Evolutionary conservation across 2,329 filamentous ascomycete species (phyloP), one percentile per base, ranked within the genome.

Genomic region (Colletotrichum filicis): DNA sequence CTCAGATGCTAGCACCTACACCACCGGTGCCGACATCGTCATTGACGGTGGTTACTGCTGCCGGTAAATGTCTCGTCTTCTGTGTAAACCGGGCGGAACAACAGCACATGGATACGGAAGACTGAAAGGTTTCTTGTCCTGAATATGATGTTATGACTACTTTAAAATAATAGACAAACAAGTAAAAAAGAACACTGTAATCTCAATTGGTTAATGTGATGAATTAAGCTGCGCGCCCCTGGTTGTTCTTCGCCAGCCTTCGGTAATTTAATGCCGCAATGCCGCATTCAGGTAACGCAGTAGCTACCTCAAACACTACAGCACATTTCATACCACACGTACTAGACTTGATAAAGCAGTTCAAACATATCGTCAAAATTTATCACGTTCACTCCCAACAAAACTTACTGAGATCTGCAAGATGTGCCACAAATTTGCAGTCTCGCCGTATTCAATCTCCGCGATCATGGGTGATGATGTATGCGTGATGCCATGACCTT

Each of bases 1-100:
- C 42, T 92, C 90, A 61, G 93, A 95, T 80, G 93, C 93, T 5
- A 91, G 91, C 71, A 91, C 90, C 55, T 95, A 94, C 82, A 94
- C 92, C 5, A 95, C 93, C 14, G 94, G 90, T 4, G 85, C 89
- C 3, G 92, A 94, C 79, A 86, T 95, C 56, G 83, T 94, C 71
- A 90, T 94, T 72, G 93, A 95, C 80, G 93, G 93, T 75, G 92
- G 92, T 53, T 94, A 94, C 83, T 85, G 83, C 76, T 78, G 81
- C 77, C 85, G 85, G 73, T 88, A 82, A 75, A 77, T 53, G 74
- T 16, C 16, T 62, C 52, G 28, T 22, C 24, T 28, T 37, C 7
- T 52, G 19, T 30, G n/a, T 65, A 9, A 28, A 37, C 24, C 53
- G 22, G 11, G 62, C 52, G 68, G 64, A 58, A 58, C 57, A 68